These are phyloP conservation scores for Penicillium italicum DNA, from an alignment of 2,329 filamentous ascomycete species.

Conservation along the genomic window DNA sequence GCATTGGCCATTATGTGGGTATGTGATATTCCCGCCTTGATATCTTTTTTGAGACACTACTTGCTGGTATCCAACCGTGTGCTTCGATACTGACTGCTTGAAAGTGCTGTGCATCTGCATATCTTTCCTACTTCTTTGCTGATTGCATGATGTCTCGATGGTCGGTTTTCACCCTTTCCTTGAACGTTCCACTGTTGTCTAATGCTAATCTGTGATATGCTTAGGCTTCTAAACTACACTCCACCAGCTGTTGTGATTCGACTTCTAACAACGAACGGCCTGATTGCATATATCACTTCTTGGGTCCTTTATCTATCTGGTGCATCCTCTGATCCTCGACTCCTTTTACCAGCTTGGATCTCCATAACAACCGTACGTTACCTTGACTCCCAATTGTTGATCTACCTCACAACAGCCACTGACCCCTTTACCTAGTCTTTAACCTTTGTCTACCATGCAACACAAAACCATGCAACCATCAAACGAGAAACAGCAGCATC, in stretches of 20 bases:
- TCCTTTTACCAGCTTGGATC: constrained; percentile 74
- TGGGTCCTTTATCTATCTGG: constrained; percentile 68
- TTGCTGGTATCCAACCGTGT: background rate
- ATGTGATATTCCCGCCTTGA: constrained; percentile 28
- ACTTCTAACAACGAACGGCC: constrained; percentile 68
- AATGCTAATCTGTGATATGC: background rate
- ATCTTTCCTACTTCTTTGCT: constrained; percentile 77
- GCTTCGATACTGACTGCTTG: background rate
- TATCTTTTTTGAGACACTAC: constrained; percentile 17
- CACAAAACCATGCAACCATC: constrained; percentile 74
- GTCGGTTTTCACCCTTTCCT: constrained; percentile 43
- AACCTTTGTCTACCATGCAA: constrained; percentile 71
- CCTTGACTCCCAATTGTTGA: background rate
- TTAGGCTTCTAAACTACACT: constrained; percentile 78
- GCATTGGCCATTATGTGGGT: constrained; percentile 72
- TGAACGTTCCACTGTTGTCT: background rate
- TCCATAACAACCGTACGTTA: constrained; percentile 65
- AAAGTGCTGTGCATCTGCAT: constrained; percentile 70
- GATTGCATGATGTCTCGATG: constrained; percentile 82
- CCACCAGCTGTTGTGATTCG: constrained; percentile 73
- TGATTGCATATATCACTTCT: constrained; percentile 72
- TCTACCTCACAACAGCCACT: background rate
- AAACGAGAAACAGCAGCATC: constrained; percentile 74
- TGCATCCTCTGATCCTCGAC: constrained; percentile 64
- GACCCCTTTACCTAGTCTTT: constrained; percentile 52